Base-by-base conservation (phyloP, 2,329 filamentous ascomycete species). In the Chaetomium strumarium region DNA sequence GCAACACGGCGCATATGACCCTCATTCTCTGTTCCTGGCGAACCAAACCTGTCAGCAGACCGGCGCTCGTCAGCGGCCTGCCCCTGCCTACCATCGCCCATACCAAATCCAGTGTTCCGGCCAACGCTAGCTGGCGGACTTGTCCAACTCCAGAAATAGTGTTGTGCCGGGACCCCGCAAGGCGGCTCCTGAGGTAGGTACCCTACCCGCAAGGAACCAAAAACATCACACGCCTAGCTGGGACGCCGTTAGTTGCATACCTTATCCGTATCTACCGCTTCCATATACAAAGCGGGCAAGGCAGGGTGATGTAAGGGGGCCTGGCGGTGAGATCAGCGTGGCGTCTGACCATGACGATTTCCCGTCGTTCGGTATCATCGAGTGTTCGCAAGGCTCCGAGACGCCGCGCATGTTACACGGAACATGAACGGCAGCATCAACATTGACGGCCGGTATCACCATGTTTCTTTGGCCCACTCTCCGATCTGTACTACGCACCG, bases 41-140 rank as follows among this genome's bases (percentile, higher is more conserved):
- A 59, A 58, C 55, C 52, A 44, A 49, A 53, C 30, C 46, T 38
- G 52, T 58, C 57, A 60, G 51, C 59, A 55, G 59, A 58, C 59
- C 46, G 8, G 17, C 34, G 24, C 24, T 24, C 24, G 24, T 24
- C 24, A 24, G 24, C 24, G 24, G 31, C 44, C 52, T 51, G 55
- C 46, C 51, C 48, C 42, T 48, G 34, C 29, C 43, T 43, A 49
- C 44, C 19, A 3, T 41, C 46, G 19, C 46, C 31, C 14, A 47
- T 51, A 37, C 58, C 58, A 38, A 55, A 59, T 58, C 39, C 34
- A 52, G 55, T 20, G 34, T 58, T 29, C 52, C 50, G 52, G 46
- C n/a, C 17, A 49, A 30, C 29, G 29, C 20, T n/a, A 46, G n/a
- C 34, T 24, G 24, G 24, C 24, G 24, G 33, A 10, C 33, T 34